Evolutionary conservation across 2,329 filamentous ascomycete genomes (phyloP), one percentile per base, ranked within the genome.

Genomic region (Microcyclospora pomicola): DNA sequence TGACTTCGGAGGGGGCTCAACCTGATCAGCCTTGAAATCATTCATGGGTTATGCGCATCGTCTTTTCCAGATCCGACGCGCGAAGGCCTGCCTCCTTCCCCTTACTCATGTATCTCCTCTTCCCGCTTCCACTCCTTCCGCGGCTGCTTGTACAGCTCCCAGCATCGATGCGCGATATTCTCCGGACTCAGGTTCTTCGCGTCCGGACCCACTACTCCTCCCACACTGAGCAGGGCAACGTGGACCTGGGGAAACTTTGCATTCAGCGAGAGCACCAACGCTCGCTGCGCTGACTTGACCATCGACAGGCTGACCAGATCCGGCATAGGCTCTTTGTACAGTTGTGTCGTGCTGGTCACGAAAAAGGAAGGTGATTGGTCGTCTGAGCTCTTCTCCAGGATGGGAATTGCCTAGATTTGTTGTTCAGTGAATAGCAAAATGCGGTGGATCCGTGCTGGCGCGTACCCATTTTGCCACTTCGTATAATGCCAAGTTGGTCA

Each of bases 241-340:
- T 71, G 67, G 2, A 73, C 62, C 36, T 59, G 49, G 9, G 46
- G 45, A 38, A 63, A 70, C 7, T 60, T 60, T 38, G 56, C 53
- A 15, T 56, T 47, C 44, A 73, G 52, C 12, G 58, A 65, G 40
- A 66, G 53, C 9, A 69, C 59, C 47, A 73, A 50, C 31, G 67
- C 71, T 13, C 64, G 54, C 55, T 74, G 69, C 0, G 68, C 61
- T 1, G 68, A 65, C 47, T 73, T 73, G 33, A 60, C 60, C 37
- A 71, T 55, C 2, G 65, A 69, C 5, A 73, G 53, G 0, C 65
- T 66, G 14, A 73, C 66, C 0, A 71, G 53, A 15, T 62, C 51
- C 3, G 67, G 64, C 2, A 64, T 48, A 0, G 70, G 70, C 16
- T 66, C 55, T 41, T 61, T 60, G 14, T 65, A 68, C 10, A 73